Base-by-base conservation (phyloP, 345 rosid species). In the Clarkia xantiana region DNA sequence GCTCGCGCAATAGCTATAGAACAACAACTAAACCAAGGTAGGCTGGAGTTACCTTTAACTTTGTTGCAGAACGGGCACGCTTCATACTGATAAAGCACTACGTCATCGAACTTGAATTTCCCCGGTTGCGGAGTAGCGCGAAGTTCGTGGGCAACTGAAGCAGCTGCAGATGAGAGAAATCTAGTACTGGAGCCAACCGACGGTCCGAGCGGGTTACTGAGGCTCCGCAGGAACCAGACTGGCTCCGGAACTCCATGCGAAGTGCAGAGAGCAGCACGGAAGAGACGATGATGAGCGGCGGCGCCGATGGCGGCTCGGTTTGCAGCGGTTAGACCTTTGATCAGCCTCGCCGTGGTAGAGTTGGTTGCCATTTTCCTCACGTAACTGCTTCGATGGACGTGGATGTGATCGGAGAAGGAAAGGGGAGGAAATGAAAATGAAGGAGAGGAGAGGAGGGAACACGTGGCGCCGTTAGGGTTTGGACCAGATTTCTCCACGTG, bases 11-110 rank as follows among this genome's bases (percentile, higher is more conserved):
- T 22, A 29, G 36, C 36, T 29, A 29, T 10, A 29, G 36, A 29
- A 29, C 9, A 29, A 5, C 20, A n/a, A 34, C 34, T 34, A 6
- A 18, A 7, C 18, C 29, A n/a, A 5, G 17, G 3, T 15, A 42
- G 25, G 38, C 2, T 18, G 1, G 38, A 13, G 11, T 36, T 63
- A 89, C 93, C 89, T 84, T 79, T 86, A 52, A 86, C 80, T 70
- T 91, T 91, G 72, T 91, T 91, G 73, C 96, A 84, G 65, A 91
- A 91, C 62, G 96, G 94, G 63, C 94, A 91, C 51, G 98, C 96
- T 58, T 86, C 93, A 57, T 84, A 91, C 75, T 91, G 98, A 67
- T 91, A 91, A 9, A 86, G 78, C 51, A 86, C 80, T 10, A 86
- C 83, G 34, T 91, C 93, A 17, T 67, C 74, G 34, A 80, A 84